phyloP scores from a whole-genome alignment of 352 stramenopile species.

The Phytophthora lateralis region DNA sequence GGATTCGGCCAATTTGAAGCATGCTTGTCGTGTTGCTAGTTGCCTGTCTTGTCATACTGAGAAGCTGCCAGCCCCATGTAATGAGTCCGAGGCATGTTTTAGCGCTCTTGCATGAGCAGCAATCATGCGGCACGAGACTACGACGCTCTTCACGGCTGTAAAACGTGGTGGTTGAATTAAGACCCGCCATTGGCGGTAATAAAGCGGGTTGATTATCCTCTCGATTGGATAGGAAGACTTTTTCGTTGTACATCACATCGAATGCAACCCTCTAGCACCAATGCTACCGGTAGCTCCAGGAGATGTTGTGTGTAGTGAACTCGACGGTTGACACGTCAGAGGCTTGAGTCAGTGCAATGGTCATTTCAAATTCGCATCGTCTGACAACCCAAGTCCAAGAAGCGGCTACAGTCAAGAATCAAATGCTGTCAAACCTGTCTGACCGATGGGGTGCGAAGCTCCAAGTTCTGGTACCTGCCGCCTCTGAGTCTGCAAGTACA shows the following conservation, averaged over 20 bases:
- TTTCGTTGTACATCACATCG: neutral
- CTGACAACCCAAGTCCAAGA: conserved; percentile 2
- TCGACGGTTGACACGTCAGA: neutral
- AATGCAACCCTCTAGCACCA: neutral
- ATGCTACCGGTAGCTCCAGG: neutral
- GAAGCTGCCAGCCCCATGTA: neutral
- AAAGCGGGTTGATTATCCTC: conserved; percentile 2
- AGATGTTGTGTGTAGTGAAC: neutral
- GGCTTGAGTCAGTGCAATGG: neutral
- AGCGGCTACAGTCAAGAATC: neutral
- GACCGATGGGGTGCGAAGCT: conserved; percentile 21
- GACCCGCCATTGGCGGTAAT: conserved; percentile 12
- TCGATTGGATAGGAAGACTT: conserved; percentile 13
- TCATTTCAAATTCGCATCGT: conserved; percentile 14
- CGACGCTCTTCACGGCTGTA: neutral
- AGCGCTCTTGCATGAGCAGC: neutral
- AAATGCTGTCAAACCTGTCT: conserved; percentile 25
- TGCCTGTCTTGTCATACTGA: neutral
- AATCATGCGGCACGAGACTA: neutral
- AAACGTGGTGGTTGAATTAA: neutral
- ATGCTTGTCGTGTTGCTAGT: neutral
- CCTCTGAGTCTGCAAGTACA: conserved; percentile 1
- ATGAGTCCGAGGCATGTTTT: neutral
- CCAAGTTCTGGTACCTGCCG: conserved; percentile 10
- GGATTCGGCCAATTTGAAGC: neutral